Evolutionary conservation across 495 filamentous ascomycete species (phyloP), one percentile per base, ranked within the genome.

Genomic region (Neurospora sp.): DNA sequence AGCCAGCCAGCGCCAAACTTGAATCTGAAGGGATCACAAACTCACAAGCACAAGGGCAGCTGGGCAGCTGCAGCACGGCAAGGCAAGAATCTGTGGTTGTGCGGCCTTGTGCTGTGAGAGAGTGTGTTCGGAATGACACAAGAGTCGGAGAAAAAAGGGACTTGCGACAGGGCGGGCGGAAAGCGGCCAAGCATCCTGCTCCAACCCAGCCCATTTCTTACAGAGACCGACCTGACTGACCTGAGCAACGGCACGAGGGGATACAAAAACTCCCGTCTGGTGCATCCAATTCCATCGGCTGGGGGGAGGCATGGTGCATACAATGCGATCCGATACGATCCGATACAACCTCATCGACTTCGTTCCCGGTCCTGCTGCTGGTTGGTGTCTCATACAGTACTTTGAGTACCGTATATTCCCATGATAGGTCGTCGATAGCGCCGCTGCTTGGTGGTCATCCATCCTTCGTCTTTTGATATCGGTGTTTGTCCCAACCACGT

Each of bases 111-210:
- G 54, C 54, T 31, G 54, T 35, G 48, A 27, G 27, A 73, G 72
- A 27, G 46, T 59, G 41, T 70, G 62, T 27, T 74, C 72, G 74
- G 71, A 69, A 75, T 69, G 74, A 71, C 74, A 75, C 74, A 70
- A 48, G 72, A 54, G 72, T 75, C 74, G 74, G 74, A 75, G 74
- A 74, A 74, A 73, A 75, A 73, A 62, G 71, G 54, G 74, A 42
- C 66, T 39, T 39, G 54, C 71, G 66, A 70, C 54, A 66, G 54
- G 35, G 23, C n/a, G 48, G 38, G 41, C 69, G 31, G 54, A 48
- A 69, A 16, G 54, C 27, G 54, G 54, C 54, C 54, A 66, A 35
- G 54, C 27, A 66, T 66, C 27, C 23, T 66, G 54, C 54, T 66
- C 54, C 54, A 66, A 66, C 31, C 54, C 54, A 62, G 54, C 27